phyloP scores from a whole-genome alignment of 2,329 filamentous ascomycete genomes.

The Gliomastix tumulicola region DNA sequence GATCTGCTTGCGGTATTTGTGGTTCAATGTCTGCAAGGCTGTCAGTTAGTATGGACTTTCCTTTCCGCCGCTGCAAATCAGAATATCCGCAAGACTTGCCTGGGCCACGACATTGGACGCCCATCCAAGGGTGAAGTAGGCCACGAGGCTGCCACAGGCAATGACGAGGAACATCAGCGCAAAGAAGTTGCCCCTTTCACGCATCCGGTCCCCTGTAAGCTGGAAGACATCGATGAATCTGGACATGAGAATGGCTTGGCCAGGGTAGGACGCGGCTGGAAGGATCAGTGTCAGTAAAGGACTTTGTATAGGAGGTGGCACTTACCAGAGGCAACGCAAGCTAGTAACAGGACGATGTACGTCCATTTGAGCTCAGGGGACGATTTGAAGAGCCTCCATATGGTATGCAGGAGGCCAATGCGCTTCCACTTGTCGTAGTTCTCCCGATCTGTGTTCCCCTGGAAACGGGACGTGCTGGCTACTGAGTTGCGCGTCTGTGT shows the following conservation, averaged over 20 bases:
- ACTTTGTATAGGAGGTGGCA: neutral
- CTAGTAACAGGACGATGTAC: constrained; percentile 3
- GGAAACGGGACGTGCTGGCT: neutral
- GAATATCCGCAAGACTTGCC: constrained; percentile 1
- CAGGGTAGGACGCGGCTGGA: constrained; percentile 18
- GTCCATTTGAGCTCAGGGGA: constrained; percentile 6
- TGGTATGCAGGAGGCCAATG: constrained; percentile 3
- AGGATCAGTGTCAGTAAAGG: constrained; percentile 62
- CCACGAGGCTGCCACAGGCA: constrained; percentile 10
- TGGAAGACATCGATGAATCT: constrained; percentile 18
- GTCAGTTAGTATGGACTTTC: neutral
- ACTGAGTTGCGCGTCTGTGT: neutral
- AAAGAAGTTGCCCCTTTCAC: constrained; percentile 27
- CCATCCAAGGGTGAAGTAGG: constrained; percentile 12
- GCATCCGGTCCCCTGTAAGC: neutral
- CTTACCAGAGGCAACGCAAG: constrained; percentile 7
- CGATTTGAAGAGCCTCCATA: constrained; percentile 4
- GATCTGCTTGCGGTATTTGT: constrained; percentile 11
- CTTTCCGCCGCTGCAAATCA: constrained; percentile 57
- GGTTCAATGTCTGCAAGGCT: constrained; percentile 7
- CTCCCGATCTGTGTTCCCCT: constrained; percentile 2
- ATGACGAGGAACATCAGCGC: constrained; percentile 20
- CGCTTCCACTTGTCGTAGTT: constrained; percentile 1
- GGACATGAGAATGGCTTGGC: constrained; percentile 20
- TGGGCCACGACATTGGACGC: constrained; percentile 10